Evolutionary conservation across 345 rosid genomes (phyloP).

Genomic region (Lenwebbia sp.): DNA sequence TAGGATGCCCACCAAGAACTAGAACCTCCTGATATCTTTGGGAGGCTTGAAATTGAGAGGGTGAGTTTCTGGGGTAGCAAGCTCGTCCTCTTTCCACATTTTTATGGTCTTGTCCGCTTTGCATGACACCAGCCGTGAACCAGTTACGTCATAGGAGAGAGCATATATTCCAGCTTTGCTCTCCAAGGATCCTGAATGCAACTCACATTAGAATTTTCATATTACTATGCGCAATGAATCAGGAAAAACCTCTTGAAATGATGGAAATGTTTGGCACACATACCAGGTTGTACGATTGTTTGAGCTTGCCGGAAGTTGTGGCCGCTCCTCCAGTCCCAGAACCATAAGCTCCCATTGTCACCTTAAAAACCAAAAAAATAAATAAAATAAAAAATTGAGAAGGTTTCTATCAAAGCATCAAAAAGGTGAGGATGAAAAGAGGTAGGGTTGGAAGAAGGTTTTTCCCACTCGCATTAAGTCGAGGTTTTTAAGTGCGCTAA

Average conservation of each 20-base stretch:
- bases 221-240: neutral
- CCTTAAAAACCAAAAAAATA: slow-evolving; percentile 28
- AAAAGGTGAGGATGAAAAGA: neutral
- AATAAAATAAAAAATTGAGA: neutral
- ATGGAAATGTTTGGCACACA: neutral
- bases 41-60: slow-evolving; percentile 97
- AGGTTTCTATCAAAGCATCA: neutral
- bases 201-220: neutral
- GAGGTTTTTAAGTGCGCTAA: neutral
- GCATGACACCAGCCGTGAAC: slow-evolving; percentile 73
- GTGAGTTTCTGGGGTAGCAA: slow-evolving; percentile 85
- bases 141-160: slow-evolving; percentile 61
- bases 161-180: slow-evolving; percentile 98
- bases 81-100: slow-evolving; percentile 98
- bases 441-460: neutral
- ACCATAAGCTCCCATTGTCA: slow-evolving; percentile 97
- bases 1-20: neutral
- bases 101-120: slow-evolving; percentile 97
- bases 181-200: slow-evolving; percentile 76
- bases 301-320: slow-evolving; percentile 94
- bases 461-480: neutral
- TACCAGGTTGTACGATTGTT: slow-evolving; percentile 96
- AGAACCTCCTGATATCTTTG: slow-evolving; percentile 91
- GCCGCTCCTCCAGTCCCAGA: slow-evolving; percentile 99
- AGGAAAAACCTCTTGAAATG: neutral